Evolutionary conservation across 2,329 filamentous ascomycete species (phyloP).

Genomic region (Fusarium algeriense): DNA sequence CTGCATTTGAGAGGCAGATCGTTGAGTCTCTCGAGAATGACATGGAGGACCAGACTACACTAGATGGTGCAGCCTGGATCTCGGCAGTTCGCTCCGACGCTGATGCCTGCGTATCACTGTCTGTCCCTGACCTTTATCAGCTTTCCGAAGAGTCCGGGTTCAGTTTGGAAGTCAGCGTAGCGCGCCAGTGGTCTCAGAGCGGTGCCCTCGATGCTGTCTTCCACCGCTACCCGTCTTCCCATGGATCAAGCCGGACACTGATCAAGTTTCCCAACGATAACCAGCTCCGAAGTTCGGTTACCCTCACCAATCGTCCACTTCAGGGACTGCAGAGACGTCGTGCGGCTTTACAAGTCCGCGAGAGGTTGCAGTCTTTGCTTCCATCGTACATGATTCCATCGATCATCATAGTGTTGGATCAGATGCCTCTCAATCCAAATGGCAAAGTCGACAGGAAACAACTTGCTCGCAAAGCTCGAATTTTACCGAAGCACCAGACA

Average conservation of each 20-base stretch:
- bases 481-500: not conserved
- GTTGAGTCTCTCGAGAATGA: not conserved
- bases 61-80: not conserved
- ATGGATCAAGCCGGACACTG: not conserved
- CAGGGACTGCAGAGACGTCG: slow-evolving; percentile 12
- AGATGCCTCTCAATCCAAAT: slow-evolving; percentile 45
- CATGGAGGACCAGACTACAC: not conserved
- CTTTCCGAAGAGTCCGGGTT: not conserved
- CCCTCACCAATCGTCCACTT: slow-evolving; percentile 34
- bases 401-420: slow-evolving; percentile 36
- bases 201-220: not conserved
- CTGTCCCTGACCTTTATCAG: not conserved
- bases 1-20: not conserved
- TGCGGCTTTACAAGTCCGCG: not conserved
- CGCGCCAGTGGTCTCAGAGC: not conserved
- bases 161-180: not conserved
- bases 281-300: not conserved
- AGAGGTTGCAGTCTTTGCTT: slow-evolving; percentile 10
- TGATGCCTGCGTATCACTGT: not conserved
- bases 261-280: not conserved
- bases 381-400: slow-evolving; percentile 48
- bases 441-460: slow-evolving; percentile 44
- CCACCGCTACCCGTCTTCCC: rapidly evolving
- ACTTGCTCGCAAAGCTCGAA: slow-evolving; percentile 7
- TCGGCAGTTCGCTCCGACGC: not conserved